A percentile compares a stretch with the other conserved stretches of the same genome.
Evolutionary conservation across 1,139 yeast genomes (phyloP).

Genomic region (Saccharomyces hybrid): DNA sequence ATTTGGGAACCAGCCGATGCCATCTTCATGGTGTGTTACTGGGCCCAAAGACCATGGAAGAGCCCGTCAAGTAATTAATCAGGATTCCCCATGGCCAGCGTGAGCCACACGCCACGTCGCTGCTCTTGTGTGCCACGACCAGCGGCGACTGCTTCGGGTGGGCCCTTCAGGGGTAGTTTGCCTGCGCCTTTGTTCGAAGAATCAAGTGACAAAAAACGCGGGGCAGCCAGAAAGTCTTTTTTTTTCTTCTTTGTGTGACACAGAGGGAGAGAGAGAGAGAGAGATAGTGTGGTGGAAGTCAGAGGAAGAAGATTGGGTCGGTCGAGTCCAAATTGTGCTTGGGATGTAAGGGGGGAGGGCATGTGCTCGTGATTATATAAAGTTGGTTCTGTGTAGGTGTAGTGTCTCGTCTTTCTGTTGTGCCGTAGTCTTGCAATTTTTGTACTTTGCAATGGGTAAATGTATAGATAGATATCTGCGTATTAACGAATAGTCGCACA

Average conservation of each 20-base stretch:
- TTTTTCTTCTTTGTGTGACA: conserved; percentile 1
- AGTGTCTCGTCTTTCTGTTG: not conserved
- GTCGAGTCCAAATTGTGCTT: not conserved
- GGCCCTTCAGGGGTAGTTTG: not conserved
- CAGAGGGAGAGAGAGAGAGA: conserved; percentile 2
- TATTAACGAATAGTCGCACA: not conserved
- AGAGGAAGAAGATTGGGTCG: not conserved
- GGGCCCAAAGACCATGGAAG: not conserved
- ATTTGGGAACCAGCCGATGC: not conserved
- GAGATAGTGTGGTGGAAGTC: conserved; percentile 1
- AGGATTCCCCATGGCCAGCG: not conserved
- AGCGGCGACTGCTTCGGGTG: not conserved
- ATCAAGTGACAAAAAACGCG: conserved; percentile 1
- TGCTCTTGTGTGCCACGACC: not conserved
- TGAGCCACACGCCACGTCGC: not conserved
- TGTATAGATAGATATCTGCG: not conserved
- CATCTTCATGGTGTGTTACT: not conserved
- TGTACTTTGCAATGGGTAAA: not conserved
- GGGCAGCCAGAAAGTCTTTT: not conserved
- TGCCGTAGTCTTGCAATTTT: not conserved
- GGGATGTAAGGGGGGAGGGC: not conserved
- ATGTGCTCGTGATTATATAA: not conserved
- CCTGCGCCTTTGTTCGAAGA: not conserved
- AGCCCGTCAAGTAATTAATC: not conserved
- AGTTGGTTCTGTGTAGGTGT: not conserved